Evolutionary conservation across 2,329 filamentous ascomycete species (phyloP).

Genomic region (Colletotrichum cuscutae): DNA sequence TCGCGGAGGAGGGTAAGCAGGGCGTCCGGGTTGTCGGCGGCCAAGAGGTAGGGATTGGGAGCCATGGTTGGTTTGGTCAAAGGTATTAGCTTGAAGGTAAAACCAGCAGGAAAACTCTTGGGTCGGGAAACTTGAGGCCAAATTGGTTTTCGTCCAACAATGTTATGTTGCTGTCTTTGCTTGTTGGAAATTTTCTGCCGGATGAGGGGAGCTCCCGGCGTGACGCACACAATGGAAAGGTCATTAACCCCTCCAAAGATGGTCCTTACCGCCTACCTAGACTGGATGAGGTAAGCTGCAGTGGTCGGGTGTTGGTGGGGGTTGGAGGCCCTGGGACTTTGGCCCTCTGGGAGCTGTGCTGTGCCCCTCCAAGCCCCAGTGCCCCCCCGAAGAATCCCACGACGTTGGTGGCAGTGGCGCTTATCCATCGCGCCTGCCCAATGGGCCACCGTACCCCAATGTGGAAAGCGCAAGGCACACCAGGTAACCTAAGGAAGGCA

Average conservation of each 20-base stretch:
- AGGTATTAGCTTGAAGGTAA: background rate
- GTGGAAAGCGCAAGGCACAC: conserved; percentile 13
- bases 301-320: background rate
- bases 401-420: background rate
- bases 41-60: conserved; percentile 77
- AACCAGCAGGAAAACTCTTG: background rate
- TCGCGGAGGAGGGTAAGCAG: conserved; percentile 80
- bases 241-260: conserved; percentile 3
- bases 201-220: conserved; percentile 24
- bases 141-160: background rate
- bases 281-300: background rate
- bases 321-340: background rate
- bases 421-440: background rate
- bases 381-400: background rate
- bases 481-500: background rate
- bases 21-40: conserved; percentile 81
- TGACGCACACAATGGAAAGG: conserved; percentile 24
- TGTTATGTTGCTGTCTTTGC: background rate
- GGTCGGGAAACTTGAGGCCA: conserved; percentile 23
- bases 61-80: conserved; percentile 49
- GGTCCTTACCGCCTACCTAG: conserved; percentile 17
- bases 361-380: conserved; percentile 21
- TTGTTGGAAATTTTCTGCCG: conserved; percentile 35
- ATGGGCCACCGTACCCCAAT: background rate
- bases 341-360: background rate